Percentiles rank a stretch among this genome's conserved stretches.
Conservation (phyloP, 345 rosid species). For the Syzygium oleosum region DNA sequence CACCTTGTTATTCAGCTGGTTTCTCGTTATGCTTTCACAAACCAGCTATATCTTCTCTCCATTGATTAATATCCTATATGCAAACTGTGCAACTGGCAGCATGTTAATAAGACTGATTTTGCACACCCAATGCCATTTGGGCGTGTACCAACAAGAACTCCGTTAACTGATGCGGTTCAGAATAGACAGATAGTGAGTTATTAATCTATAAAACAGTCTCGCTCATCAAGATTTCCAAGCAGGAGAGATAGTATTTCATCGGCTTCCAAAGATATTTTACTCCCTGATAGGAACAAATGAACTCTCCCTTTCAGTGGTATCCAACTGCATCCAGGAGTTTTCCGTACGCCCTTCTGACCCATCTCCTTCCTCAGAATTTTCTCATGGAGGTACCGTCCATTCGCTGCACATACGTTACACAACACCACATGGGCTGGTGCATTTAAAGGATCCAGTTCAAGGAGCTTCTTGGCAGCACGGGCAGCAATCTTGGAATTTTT, state of each 20-base stretch:
- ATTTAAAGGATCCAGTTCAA: slow-evolving; percentile 58
- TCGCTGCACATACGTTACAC: slow-evolving; percentile 56
- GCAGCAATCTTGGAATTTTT: slow-evolving; percentile 32
- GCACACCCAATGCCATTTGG: background rate
- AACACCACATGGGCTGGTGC: slow-evolving; percentile 59
- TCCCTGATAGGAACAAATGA: slow-evolving; percentile 53
- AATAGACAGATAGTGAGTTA: background rate
- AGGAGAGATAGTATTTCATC: slow-evolving; percentile 25
- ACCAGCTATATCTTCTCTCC: background rate
- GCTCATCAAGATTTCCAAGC: slow-evolving; percentile 8
- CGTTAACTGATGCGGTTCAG: background rate
- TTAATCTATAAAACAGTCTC: background rate
- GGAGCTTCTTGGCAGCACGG: slow-evolving; percentile 35
- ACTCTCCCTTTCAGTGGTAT: slow-evolving; percentile 41
- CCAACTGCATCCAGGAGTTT: slow-evolving; percentile 85
- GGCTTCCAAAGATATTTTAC: slow-evolving; percentile 24
- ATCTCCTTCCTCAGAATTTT: slow-evolving; percentile 56
- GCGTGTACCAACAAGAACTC: background rate
- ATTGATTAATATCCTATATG: background rate
- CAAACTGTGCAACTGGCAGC: background rate
- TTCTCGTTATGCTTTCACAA: background rate
- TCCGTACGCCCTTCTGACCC: slow-evolving; percentile 68
- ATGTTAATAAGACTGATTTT: background rate
- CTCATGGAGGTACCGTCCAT: slow-evolving; percentile 42
- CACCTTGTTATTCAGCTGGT: background rate